Conservation (phyloP, 768 basidiomycete genomes). For the Aureoboletus auriporus region DNA sequence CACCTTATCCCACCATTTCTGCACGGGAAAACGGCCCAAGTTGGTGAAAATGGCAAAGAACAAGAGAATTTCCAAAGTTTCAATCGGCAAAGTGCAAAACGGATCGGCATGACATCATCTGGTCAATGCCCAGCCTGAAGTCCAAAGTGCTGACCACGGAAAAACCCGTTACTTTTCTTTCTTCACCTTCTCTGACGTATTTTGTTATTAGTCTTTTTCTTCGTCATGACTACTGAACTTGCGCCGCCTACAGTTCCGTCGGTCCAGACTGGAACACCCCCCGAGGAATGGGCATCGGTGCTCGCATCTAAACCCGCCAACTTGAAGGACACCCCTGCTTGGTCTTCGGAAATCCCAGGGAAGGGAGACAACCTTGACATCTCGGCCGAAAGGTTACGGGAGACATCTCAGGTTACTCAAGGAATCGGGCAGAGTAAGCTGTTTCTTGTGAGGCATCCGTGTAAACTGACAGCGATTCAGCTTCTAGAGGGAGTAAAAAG, state of each 20-base stretch:
- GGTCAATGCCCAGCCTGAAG: constrained; percentile 6
- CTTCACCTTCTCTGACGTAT: background rate
- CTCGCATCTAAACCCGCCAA: constrained; percentile 7
- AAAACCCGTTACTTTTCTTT: background rate
- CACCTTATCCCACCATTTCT: background rate
- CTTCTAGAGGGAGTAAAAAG: background rate
- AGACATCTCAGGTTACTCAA: background rate
- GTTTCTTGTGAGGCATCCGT: background rate
- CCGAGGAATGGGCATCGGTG: constrained; percentile 17
- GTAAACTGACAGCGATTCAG: constrained; percentile 12
- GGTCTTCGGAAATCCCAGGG: background rate
- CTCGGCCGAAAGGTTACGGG: background rate
- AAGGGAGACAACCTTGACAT: background rate
- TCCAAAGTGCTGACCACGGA: constrained; percentile 1
- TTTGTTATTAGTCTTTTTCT: background rate
- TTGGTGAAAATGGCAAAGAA: background rate
- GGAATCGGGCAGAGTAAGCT: constrained; percentile 11
- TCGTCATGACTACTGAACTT: constrained; percentile 10
- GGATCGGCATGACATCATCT: constrained; percentile 26
- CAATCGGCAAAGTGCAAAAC: constrained; percentile 9
- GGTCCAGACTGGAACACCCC: constrained; percentile 14
- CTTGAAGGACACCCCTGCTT: constrained; percentile 6
- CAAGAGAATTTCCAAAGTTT: background rate
- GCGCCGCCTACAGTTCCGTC: constrained; percentile 16
- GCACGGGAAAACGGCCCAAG: too few species aligned